Conservation (phyloP, 768 basidiomycete genomes). For the Daedaleopsis nitida region DNA sequence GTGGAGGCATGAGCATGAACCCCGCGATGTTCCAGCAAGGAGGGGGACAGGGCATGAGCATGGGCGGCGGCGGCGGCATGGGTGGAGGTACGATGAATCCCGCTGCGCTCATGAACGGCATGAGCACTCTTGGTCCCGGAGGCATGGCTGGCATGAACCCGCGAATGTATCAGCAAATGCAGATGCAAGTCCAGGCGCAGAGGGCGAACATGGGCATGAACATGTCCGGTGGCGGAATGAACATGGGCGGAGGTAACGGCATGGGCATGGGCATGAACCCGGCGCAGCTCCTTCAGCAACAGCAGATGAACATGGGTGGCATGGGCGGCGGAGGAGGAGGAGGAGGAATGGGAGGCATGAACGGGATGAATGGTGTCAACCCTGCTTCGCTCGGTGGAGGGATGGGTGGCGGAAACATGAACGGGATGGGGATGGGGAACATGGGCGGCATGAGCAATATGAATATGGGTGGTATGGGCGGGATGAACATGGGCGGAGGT, state of each 20-base stretch:
- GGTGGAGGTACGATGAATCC: constrained; percentile 24
- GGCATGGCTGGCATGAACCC: constrained; percentile 13
- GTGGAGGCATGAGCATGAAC: constrained; percentile 18
- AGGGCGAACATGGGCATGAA: constrained; percentile 15
- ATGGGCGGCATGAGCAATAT: constrained; percentile 15
- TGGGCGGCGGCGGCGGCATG: constrained; percentile 10
- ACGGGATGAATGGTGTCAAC: constrained; percentile 25
- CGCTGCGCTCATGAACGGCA: constrained; percentile 23
- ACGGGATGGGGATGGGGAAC: constrained; percentile 22
- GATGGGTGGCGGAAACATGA: constrained; percentile 20
- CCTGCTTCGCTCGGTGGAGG: constrained; percentile 23
- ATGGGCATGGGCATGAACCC: constrained; percentile 26
- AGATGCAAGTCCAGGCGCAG: constrained; percentile 13
- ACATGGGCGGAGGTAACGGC: constrained; percentile 17
- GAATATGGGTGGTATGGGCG: neutral
- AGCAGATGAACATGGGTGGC: constrained; percentile 2
- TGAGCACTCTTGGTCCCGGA: constrained; percentile 25
- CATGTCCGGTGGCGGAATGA: constrained; percentile 18
- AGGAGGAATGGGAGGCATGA: constrained; percentile 21
- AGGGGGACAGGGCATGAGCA: constrained; percentile 3
- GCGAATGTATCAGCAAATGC: constrained; percentile 21
- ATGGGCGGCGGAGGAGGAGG: constrained; percentile 12
- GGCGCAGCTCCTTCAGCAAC: constrained; percentile 5
- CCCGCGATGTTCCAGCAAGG: constrained; percentile 20
- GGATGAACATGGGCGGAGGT: constrained; percentile 2